phyloP scores from a whole-genome alignment of 495 filamentous ascomycete species.

The Tuber magnatum region DNA sequence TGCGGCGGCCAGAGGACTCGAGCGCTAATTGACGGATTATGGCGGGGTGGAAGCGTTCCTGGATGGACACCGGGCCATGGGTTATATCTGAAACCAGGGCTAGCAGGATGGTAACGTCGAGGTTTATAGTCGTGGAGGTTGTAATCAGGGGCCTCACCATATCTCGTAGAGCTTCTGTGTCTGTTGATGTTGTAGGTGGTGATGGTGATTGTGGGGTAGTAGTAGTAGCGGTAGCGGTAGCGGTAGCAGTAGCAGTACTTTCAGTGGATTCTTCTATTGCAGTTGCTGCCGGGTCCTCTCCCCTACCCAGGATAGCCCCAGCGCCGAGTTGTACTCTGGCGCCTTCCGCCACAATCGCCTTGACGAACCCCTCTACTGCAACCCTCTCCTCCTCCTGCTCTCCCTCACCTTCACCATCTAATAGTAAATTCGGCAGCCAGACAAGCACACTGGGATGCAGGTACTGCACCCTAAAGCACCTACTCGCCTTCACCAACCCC shows the following conservation, averaged over 20 bases:
- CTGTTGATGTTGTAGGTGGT: not conserved
- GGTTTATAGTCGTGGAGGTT: slow-evolving; percentile 33
- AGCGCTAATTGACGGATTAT: slow-evolving; percentile 42
- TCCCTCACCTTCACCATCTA: not conserved
- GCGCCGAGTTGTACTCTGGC: slow-evolving; percentile 46
- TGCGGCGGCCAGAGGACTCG: slow-evolving; percentile 39
- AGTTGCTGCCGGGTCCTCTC: not conserved
- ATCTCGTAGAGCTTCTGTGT: not conserved
- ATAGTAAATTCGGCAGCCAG: slow-evolving; percentile 46
- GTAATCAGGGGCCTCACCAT: not conserved
- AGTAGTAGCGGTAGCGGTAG: not conserved
- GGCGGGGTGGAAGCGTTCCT: slow-evolving; percentile 41
- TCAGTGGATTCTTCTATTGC: not conserved
- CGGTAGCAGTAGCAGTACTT: not conserved
- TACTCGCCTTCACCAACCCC: slow-evolving; percentile 50
- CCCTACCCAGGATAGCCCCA: not conserved
- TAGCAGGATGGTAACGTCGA: slow-evolving; percentile 45
- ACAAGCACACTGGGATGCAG: slow-evolving; percentile 53
- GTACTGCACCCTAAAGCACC: slow-evolving; percentile 52
- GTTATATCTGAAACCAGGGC: slow-evolving; percentile 45
- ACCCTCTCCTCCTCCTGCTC: not conserved
- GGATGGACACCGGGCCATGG: slow-evolving; percentile 39
- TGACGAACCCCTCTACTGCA: slow-evolving; percentile 43
- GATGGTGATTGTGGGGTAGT: not conserved
- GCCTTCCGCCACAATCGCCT: slow-evolving; percentile 52